Conservation (phyloP, 2,329 filamentous ascomycete species). For the Akanthomyces muscarius region DNA sequence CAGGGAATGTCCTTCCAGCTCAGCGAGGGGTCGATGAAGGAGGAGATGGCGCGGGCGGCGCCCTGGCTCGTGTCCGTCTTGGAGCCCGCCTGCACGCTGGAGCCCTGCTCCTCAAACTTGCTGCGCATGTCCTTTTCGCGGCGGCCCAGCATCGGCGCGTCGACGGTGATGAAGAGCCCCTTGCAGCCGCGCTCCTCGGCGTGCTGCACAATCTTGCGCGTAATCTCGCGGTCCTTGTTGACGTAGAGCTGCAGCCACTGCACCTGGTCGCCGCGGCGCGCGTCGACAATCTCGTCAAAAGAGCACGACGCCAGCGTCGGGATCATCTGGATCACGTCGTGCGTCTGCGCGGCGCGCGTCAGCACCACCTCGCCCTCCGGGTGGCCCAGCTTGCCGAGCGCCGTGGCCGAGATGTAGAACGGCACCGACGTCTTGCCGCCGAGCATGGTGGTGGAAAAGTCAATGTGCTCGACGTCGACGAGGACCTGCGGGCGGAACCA, state of each 20-base stretch:
- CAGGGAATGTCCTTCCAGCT: constrained; percentile 93
- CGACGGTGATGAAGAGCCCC: constrained; percentile 96
- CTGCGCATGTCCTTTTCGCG: constrained; percentile 97
- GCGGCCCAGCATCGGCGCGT: constrained; percentile 90
- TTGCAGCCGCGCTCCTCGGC: constrained; percentile 90
- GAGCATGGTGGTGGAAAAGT: constrained; percentile 89
- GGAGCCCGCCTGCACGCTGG: constrained; percentile 73
- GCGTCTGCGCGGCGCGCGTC: constrained; percentile 76
- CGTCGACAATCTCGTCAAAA: constrained; percentile 95
- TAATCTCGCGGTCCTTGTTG: constrained; percentile 92
- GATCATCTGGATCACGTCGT: constrained; percentile 97
- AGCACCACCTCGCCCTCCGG: constrained; percentile 91
- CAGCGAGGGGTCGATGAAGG: constrained; percentile 92
- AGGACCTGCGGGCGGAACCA: constrained; percentile 91
- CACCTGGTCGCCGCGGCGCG: constrained; percentile 69
- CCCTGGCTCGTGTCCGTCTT: constrained; percentile 84
- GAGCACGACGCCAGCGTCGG: constrained; percentile 94
- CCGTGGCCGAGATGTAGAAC: constrained; percentile 95
- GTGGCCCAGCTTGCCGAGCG: constrained; percentile 89
- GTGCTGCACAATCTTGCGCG: constrained; percentile 83
- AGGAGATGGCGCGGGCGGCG: constrained; percentile 89
- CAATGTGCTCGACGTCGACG: constrained; percentile 82
- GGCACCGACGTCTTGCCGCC: constrained; percentile 79
- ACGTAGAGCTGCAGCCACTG: constrained; percentile 98
- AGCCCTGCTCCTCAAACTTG: constrained; percentile 82